These are phyloP conservation scores for Plasmodium sp. DNA, from an alignment of 169 alveolate species.

Conservation along the genomic window DNA sequence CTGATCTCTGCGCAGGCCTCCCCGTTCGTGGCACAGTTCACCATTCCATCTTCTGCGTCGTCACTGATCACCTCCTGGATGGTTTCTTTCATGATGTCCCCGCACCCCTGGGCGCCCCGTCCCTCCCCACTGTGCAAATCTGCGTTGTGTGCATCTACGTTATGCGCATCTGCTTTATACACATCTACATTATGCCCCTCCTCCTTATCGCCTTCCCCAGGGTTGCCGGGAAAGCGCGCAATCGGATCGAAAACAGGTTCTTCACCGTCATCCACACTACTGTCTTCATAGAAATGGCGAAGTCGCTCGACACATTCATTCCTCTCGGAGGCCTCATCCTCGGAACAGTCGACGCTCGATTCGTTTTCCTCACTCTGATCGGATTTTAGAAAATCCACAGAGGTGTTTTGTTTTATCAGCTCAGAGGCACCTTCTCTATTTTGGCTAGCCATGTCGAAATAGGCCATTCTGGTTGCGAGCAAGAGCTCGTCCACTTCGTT, in stretches of 20 bases:
- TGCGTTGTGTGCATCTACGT: not conserved
- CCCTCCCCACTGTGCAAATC: not conserved
- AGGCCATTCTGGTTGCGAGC: constrained; percentile 71
- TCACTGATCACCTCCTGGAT: not conserved
- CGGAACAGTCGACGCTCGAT: constrained; percentile 3
- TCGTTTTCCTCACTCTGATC: not conserved
- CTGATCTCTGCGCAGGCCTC: not conserved
- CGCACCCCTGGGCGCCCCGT: not conserved
- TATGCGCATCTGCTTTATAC: not conserved
- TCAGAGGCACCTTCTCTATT: constrained; percentile 2
- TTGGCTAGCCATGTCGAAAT: constrained; percentile 34
- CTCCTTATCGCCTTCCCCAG: not conserved
- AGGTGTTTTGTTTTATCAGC: constrained; percentile 1
- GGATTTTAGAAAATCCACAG: not conserved
- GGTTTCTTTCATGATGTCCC: not conserved
- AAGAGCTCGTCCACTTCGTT: constrained; percentile 66
- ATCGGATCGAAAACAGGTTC: not conserved
- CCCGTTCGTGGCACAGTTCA: not conserved
- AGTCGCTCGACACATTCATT: not conserved
- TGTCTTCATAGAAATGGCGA: not conserved
- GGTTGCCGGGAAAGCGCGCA: not conserved
- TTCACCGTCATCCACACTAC: not conserved
- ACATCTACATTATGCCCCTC: not conserved
- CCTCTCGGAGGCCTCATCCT: constrained; percentile 20
- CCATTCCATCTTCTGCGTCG: not conserved